Base-by-base conservation (phyloP, 768 basidiomycete genomes). In the Lactarius pseudohatsudake region DNA sequence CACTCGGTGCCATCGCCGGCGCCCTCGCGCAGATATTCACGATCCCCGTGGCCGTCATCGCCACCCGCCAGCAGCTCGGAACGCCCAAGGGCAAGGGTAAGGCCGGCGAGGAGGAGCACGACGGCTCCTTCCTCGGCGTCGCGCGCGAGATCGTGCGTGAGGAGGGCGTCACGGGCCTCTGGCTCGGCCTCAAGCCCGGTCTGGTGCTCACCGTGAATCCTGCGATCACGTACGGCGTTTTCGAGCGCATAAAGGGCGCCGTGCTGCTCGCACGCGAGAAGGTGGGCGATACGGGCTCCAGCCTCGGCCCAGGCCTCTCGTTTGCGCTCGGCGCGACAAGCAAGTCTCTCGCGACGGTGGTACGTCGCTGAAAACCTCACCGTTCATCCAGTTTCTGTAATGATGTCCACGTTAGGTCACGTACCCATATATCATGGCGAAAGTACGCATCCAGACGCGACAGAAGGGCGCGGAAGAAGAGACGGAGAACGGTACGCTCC, bases 21-120 rank as follows among this genome's bases (percentile, higher is more conserved):
- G 96, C 88, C 0, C 85, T 98, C 20, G 96, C 96, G 5, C 97
- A 98, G 76, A 89, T 98, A 64, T 98, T 98, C 79, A 99, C 97
- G 26, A 97, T 98, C 71, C 97, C 97, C 11, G 96, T 98, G 16
- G 86, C 94, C 8, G 96, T 98, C 59, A 97, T 99, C 73, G 97
- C 97, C 18, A 98, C 96, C 4, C 86, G 97, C 16, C 97, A 99
- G 77, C 97, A 99, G 78, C 85, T 98, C 59, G 91, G 91, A 53
- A 81, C 80, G 16, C 76, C 81, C 38, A 53, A 62, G 20, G 66
- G 57, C 26, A 47, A 11, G 1, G n/a, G 32, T 26, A 69, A 65
- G 36, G 72, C 72, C 43, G 76, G 75, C 5, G 74, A 75, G 30
- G 74, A 75, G 18, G 58, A 47, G 45, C 60, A 72, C 3, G 87